Evolutionary conservation across 352 stramenopile genomes (phyloP), one percentile per base, ranked within the genome.

Genomic region (Phytopythium oedochilum): DNA sequence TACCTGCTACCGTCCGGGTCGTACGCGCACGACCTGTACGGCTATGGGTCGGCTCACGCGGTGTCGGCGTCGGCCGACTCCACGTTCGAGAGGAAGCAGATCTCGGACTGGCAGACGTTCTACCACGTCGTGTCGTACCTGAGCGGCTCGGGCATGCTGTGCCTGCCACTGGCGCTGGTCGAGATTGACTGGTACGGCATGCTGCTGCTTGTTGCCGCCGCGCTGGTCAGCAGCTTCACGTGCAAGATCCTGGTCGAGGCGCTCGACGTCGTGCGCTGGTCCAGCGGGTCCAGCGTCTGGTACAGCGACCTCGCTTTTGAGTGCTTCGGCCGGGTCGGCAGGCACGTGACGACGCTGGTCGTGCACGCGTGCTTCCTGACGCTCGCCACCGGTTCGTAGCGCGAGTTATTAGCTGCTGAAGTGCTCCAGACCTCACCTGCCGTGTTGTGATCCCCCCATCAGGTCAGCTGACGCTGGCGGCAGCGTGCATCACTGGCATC

Each of bases 141-240:
- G 56, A 80, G 78, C 15, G 82, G 82, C 59, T 83, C 78, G 5
- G 82, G 82, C 0, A 82, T 92, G 70, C 63, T 92, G 23, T 88
- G 70, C 53, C 58, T 92, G 26, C 82, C 82, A 17, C 59, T 92
- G 10, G 82, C 78, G 26, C 73, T 92, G 8, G 82, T 92, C 45
- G 75, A 92, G 57, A 83, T 92, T 47, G 71, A 89, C 51, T 92
- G 82, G 82, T 89, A 86, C 48, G 82, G 75, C 18, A 66, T 92
- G 25, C 45, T 88, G 40, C 56, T 88, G 50, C 69, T 92, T 20
- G 28, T 78, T 14, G 61, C 66, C n/a, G 79, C 82, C 0, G 71
- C 73, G 6, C 25, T 39, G 2, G 61, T 92, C 32, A 86, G 70
- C 39, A 63, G 74, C 34, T 89, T 89, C 63, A 86, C 78, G 25